Evolutionary conservation across 768 basidiomycete species (phyloP), one percentile per base, ranked within the genome.

Genomic region (Chiua virens): DNA sequence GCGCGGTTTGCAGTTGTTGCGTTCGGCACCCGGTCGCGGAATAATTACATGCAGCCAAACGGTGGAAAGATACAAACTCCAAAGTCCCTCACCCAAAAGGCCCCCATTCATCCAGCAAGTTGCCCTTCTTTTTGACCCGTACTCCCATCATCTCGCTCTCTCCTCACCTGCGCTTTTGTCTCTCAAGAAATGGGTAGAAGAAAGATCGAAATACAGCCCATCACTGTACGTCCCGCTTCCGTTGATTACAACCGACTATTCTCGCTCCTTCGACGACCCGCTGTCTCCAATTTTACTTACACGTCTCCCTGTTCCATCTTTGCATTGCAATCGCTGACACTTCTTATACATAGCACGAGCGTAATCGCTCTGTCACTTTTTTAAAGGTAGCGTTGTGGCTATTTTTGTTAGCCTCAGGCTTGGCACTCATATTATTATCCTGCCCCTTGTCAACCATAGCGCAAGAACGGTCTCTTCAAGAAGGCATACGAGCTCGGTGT

Each of bases 401-500:
- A 85, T 87, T 83, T 81, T 83, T 81, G 76, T 71, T 61, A 40
- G 6, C 49, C 45, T 57, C 50, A 35, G 60, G 58, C 71, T 71
- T 73, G 68, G 72, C 72, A 63, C 60, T 76, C 71, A 66, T 71
- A 62, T 69, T 53, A 56, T 62, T 58, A 50, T 59, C 44, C 47
- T 55, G 2, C 48, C 56, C 45, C 47, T 46, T 32, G 45, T 42
- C 59, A 57, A 53, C 58, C 40, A 42, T 72, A 92, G 90, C 82
- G 90, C 61, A 91, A 92, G 76, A 89, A 89, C 53, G 90, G 89
- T 5, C 83, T 92, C 56, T 92, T 92, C 84, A 91, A 92, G 71
- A 92, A 92, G 64, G 89, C 90, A 0, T 91, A 91, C 64, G 89
- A 92, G 71, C 86, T 92, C 54, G 89, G 89, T n/a, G 89, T 92